Evolutionary conservation across 495 filamentous ascomycete genomes (phyloP).

Genomic region (Annulohypoxylon bovei): DNA sequence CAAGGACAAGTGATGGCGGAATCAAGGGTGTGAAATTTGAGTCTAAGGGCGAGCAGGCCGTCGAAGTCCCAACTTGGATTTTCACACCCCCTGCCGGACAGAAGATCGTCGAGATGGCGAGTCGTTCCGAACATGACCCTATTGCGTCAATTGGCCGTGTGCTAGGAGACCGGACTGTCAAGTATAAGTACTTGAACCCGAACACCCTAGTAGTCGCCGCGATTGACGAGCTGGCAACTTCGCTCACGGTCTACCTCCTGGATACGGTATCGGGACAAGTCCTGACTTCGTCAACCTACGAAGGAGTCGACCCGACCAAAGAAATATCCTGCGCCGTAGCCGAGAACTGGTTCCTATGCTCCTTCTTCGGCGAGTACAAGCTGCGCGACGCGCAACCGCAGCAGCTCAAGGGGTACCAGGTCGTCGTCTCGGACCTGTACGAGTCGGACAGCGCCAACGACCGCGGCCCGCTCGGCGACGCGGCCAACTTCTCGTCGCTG

Average conservation of each 20-base stretch:
- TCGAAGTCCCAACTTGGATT: constrained; percentile 71
- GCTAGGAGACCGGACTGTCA: constrained; percentile 86
- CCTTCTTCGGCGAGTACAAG: constrained; percentile 74
- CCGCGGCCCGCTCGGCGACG: constrained; percentile 77
- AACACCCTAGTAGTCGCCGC: constrained; percentile 85
- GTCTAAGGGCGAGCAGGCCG: constrained; percentile 53
- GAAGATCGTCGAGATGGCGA: constrained; percentile 70
- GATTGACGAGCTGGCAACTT: constrained; percentile 63
- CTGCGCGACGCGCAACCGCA: constrained; percentile 59
- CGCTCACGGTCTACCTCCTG: constrained; percentile 79
- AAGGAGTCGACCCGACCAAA: constrained; percentile 77
- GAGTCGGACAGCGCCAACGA: constrained; percentile 86
- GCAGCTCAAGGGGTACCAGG: constrained; percentile 82
- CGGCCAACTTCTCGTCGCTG: constrained; percentile 77
- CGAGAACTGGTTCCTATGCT: constrained; percentile 96
- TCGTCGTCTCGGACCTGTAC: constrained; percentile 87
- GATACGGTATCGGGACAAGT: constrained; percentile 87
- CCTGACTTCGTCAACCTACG: constrained; percentile 74
- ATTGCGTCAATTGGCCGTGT: constrained; percentile 96
- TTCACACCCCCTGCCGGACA: constrained; percentile 76
- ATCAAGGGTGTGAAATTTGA: constrained; percentile 69
- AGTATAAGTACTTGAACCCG: constrained; percentile 96
- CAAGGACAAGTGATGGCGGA: constrained; percentile 66
- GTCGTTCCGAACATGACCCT: constrained; percentile 79
- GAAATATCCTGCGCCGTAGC: constrained; percentile 80